Conservation (phyloP, 768 basidiomycete genomes). For the Cyathus striatus region DNA sequence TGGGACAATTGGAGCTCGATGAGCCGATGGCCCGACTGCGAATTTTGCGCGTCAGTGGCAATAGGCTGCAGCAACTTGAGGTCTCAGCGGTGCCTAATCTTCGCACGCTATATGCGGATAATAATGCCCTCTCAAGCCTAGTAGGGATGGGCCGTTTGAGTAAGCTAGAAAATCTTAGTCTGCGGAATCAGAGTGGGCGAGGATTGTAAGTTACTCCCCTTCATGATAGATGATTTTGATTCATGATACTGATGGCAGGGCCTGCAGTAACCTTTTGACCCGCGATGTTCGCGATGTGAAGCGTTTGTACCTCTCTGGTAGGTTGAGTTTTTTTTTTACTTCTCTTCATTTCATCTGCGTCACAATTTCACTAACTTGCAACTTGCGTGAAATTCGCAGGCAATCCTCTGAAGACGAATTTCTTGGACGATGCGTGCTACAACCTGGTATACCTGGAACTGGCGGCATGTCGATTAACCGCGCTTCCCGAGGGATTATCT, state of each 20-base stretch:
- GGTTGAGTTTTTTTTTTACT: slow-evolving; percentile 22
- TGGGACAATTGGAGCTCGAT: slow-evolving; percentile 50
- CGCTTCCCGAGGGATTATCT: slow-evolving; percentile 65
- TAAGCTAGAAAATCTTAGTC: slow-evolving; percentile 84
- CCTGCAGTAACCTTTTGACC: slow-evolving; percentile 37
- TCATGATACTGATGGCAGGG: slow-evolving; percentile 8
- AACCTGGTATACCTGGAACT: slow-evolving; percentile 90
- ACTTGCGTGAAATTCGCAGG: slow-evolving; percentile 40
- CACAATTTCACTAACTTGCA: neutral
- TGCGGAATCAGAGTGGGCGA: slow-evolving; percentile 82
- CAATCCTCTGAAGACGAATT: slow-evolving; percentile 58
- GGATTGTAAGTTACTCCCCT: slow-evolving; percentile 60
- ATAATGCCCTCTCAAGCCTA: slow-evolving; percentile 57
- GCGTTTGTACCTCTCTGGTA: slow-evolving; percentile 91
- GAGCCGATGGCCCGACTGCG: slow-evolving; percentile 64
- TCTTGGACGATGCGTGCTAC: slow-evolving; percentile 74
- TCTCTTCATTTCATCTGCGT: slow-evolving; percentile 1
- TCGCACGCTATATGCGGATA: slow-evolving; percentile 90
- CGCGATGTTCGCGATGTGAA: slow-evolving; percentile 88
- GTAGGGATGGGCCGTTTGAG: slow-evolving; percentile 49
- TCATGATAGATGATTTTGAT: slow-evolving; percentile 6
- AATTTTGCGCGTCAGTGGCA: slow-evolving; percentile 82
- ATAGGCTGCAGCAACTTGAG: slow-evolving; percentile 66
- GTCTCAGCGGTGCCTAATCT: slow-evolving; percentile 60
- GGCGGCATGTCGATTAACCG: slow-evolving; percentile 76